These are phyloP conservation scores for Coffea humblotiana DNA, from an alignment of 305 asterid species.

Conservation along the genomic window DNA sequence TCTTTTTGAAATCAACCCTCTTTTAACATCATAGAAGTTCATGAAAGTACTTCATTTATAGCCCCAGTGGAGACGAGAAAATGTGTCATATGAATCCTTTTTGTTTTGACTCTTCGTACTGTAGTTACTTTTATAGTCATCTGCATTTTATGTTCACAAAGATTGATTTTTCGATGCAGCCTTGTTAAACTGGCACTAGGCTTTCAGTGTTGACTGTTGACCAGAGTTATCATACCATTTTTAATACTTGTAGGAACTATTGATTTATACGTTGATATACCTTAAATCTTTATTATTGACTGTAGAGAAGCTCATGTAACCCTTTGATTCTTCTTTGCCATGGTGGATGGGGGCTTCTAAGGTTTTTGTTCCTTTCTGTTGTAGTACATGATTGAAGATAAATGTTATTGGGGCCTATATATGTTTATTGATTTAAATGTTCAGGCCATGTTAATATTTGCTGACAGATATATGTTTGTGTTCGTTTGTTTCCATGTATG, in stretches of 20 bases:
- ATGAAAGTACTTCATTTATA: not conserved
- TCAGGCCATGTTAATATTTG: not conserved
- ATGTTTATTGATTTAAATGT: not conserved
- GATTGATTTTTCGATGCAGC: too few relatives aligned
- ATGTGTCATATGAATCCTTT: not conserved
- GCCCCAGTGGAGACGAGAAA: not conserved
- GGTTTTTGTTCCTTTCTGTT: not conserved
- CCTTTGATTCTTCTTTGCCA: not conserved
- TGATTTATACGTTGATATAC: too few relatives aligned
- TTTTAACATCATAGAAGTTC: not conserved
- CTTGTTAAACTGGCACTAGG: too few relatives aligned
- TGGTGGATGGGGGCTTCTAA: not conserved
- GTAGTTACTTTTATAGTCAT: not conserved
- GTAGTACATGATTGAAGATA: not conserved
- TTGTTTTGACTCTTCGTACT: not conserved
- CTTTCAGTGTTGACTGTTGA: too few relatives aligned
- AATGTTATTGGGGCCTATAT: not conserved
- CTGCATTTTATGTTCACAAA: not conserved
- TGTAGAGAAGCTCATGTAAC: not conserved
- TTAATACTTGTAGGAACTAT: too few relatives aligned
- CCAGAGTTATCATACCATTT: too few relatives aligned
- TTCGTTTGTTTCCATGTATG: not conserved
- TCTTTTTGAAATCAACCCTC: not conserved
- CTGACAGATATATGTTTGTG: not conserved
- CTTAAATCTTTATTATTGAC: not conserved